These are phyloP conservation scores for Cryoendolithus antarcticus DNA, from an alignment of 2,329 filamentous ascomycete species.

Conservation along the genomic window DNA sequence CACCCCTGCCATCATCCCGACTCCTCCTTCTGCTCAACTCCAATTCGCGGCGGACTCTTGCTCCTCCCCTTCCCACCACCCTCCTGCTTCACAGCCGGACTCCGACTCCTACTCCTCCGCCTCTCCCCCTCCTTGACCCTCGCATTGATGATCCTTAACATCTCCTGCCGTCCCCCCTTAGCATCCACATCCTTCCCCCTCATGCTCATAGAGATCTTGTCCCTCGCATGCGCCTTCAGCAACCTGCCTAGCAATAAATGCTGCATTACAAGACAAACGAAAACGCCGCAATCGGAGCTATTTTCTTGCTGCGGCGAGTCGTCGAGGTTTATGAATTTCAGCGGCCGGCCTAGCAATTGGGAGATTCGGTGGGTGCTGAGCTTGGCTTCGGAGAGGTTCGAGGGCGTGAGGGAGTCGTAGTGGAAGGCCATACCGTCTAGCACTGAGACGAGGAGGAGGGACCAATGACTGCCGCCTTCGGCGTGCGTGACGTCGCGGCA, in stretches of 20 bases:
- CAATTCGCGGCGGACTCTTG: conserved; percentile 18
- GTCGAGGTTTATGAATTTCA: conserved; percentile 68
- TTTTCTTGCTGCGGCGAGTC: conserved; percentile 90
- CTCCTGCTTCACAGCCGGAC: conserved; percentile 4
- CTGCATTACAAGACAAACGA: conserved; percentile 89
- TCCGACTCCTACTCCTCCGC: conserved; percentile 36
- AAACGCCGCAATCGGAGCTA: conserved; percentile 85
- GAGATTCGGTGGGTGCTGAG: conserved; percentile 57
- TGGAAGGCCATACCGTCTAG: conserved; percentile 90
- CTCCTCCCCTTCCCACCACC: conserved; percentile 8
- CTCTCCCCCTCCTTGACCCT: conserved; percentile 79
- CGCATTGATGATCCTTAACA: conserved; percentile 77
- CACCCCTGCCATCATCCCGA: not conserved
- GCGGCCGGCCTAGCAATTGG: conserved; percentile 50
- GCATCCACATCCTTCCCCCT: conserved; percentile 74
- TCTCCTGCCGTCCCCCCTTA: conserved; percentile 69
- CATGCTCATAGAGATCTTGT: conserved; percentile 93
- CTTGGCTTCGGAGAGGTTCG: conserved; percentile 64
- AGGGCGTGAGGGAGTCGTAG: conserved; percentile 74
- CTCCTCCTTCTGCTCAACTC: conserved; percentile 14
- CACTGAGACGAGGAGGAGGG: conserved; percentile 73
- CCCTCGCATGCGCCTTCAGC: conserved; percentile 61
- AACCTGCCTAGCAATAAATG: conserved; percentile 80
- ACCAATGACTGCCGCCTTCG: conserved; percentile 95
- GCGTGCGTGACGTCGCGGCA: conserved; percentile 60